Conservation (phyloP, 257 asterid species). For the Knoxia roxburghii region DNA sequence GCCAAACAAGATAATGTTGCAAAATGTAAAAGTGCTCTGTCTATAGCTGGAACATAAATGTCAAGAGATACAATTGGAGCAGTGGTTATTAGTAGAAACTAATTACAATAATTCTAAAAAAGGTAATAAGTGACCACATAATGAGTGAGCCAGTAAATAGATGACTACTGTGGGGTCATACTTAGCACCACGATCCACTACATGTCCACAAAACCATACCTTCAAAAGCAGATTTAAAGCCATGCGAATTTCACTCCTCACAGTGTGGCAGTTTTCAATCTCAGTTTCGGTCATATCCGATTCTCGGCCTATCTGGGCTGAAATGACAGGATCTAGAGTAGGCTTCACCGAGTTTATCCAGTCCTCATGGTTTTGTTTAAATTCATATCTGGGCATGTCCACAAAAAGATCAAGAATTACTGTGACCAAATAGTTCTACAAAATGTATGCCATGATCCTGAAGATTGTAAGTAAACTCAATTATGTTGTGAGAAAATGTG, state of each 20-base stretch:
- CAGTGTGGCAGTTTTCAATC: conserved; percentile 52
- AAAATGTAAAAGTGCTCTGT: background rate
- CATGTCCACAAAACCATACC: conserved; percentile 42
- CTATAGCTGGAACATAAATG: background rate
- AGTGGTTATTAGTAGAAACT: too few relatives aligned
- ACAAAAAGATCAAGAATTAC: background rate
- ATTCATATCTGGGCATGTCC: conserved; percentile 54
- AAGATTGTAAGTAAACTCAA: background rate
- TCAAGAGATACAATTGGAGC: background rate
- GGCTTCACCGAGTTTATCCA: conserved; percentile 79
- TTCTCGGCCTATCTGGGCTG: conserved; percentile 39
- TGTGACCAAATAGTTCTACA: conserved; percentile 4
- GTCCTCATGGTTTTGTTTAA: conserved; percentile 64
- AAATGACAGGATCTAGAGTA: conserved; percentile 55
- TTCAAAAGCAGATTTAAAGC: conserved; percentile 70
- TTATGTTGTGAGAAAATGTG: background rate
- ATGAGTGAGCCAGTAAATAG: background rate
- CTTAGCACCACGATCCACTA: background rate
- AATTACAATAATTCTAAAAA: too few relatives aligned
- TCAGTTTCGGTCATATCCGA: conserved; percentile 41
- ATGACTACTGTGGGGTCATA: background rate
- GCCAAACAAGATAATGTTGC: background rate
- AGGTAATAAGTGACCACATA: too few relatives aligned
- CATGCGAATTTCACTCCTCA: conserved; percentile 69
- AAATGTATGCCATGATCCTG: background rate